Percentiles rank a stretch among this genome's conserved stretches.
These are phyloP conservation scores for Diospyros lotus DNA, from an alignment of 148 eudicot species.

Conservation along the genomic window DNA sequence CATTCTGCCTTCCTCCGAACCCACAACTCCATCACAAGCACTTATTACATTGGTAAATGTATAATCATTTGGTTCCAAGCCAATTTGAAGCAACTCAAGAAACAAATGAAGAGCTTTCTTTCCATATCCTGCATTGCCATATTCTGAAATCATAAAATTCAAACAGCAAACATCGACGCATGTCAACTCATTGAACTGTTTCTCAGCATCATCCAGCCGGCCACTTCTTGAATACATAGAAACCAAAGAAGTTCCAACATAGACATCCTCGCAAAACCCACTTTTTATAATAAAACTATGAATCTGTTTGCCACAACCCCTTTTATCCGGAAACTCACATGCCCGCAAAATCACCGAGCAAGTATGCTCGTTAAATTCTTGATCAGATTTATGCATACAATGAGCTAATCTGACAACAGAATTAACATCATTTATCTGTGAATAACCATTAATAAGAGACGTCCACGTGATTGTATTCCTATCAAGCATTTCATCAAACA, in stretches of 20 bases:
- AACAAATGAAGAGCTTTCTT: constrained; percentile 7
- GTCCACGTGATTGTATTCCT: constrained; percentile 14
- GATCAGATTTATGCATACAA: constrained; percentile 6
- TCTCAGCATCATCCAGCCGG: constrained; percentile 14
- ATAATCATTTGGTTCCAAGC: constrained; percentile 12
- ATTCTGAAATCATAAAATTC: constrained; percentile 18
- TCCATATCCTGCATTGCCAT: constrained; percentile 11
- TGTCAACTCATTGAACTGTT: constrained; percentile 8
- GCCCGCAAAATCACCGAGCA: constrained; percentile 7
- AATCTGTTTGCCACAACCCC: constrained; percentile 10
- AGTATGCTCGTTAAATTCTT: constrained; percentile 20
- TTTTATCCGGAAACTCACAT: background rate
- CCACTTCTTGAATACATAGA: constrained; percentile 23
- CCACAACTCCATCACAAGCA: constrained; percentile 7
- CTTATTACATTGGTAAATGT: constrained; percentile 9
- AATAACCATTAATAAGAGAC: constrained; percentile 12
- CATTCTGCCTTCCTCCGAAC: constrained; percentile 11
- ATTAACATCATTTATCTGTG: background rate
- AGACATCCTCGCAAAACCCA: constrained; percentile 4
- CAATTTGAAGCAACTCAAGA: background rate
- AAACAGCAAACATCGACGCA: constrained; percentile 11
- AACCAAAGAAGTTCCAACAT: constrained; percentile 13
- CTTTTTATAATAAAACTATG: constrained; percentile 13
- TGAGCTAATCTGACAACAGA: constrained; percentile 11
- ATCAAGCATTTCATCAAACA: constrained; percentile 22